phyloP scores from a whole-genome alignment of 257 asterid species.

The Forsythia suspensa region DNA sequence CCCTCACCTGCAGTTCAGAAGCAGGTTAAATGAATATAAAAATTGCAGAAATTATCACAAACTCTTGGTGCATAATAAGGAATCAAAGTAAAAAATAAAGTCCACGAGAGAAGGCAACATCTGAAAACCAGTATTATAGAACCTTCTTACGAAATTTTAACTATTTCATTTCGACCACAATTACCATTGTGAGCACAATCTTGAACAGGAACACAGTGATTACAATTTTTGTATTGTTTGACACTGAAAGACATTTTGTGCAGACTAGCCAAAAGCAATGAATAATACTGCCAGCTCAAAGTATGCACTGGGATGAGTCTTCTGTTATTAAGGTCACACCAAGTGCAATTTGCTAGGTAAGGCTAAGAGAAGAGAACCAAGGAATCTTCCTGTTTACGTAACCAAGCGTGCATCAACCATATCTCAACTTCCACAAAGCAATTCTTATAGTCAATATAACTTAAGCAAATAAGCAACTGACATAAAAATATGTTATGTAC shows the following conservation, averaged over 20 bases:
- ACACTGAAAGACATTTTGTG: background rate
- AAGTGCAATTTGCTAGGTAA: background rate
- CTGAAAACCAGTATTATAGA: background rate
- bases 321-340: background rate
- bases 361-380: background rate
- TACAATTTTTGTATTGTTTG: background rate
- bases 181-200: background rate
- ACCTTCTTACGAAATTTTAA: background rate
- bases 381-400: background rate
- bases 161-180: background rate
- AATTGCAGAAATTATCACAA: background rate
- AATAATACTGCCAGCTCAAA: background rate
- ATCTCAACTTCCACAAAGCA: too few relatives aligned
- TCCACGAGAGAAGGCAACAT: background rate
- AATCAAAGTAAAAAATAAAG: too few relatives aligned
- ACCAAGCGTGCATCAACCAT: too few relatives aligned
- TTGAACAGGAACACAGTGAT: background rate
- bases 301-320: background rate
- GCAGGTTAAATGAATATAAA: background rate
- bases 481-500: too few relatives aligned
- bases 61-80: background rate
- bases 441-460: too few relatives aligned
- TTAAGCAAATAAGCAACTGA: too few relatives aligned
- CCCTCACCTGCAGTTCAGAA: slow-evolving; percentile 68
- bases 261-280: too few relatives aligned